phyloP scores from a whole-genome alignment of 306 rosid genomes.

The Ormosia semicastrata region DNA sequence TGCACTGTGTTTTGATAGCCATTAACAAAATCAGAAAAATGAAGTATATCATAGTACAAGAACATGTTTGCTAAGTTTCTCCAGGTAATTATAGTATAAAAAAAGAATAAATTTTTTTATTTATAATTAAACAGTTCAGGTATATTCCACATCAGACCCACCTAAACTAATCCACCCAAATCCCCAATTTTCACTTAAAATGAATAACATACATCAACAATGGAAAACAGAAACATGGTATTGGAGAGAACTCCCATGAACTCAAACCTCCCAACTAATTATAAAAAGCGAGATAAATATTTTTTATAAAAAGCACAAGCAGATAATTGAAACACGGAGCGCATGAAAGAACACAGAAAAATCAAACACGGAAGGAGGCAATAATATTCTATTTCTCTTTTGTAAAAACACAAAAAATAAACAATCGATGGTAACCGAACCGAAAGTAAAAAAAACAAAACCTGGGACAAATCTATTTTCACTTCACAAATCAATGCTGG shows the following conservation, averaged over 20 bases:
- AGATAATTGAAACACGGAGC: not conserved
- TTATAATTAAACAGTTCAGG: too few species aligned
- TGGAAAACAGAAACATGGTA: not conserved
- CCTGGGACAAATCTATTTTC: not conserved
- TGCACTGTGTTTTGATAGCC: not conserved
- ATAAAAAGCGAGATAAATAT: too few species aligned
- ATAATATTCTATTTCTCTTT: not conserved
- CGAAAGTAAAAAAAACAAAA: not conserved
- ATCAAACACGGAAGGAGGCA: not conserved
- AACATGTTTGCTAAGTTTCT: not conserved
- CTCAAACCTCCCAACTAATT: not conserved
- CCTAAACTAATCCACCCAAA: not conserved
- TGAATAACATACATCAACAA: not conserved
- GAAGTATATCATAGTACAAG: not conserved
- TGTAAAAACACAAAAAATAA: not conserved
- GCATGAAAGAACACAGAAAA: not conserved
- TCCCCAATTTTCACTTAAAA: not conserved
- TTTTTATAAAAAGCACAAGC: not conserved
- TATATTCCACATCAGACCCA: too few species aligned
- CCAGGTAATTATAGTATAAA: not conserved
- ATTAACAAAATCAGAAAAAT: not conserved
- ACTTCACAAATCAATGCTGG: not conserved
- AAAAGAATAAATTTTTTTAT: too few species aligned
- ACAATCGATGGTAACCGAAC: not conserved
- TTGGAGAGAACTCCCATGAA: not conserved